phyloP scores from a whole-genome alignment of 2,329 filamentous ascomycete genomes.

The Nigrograna mackinnonii region DNA sequence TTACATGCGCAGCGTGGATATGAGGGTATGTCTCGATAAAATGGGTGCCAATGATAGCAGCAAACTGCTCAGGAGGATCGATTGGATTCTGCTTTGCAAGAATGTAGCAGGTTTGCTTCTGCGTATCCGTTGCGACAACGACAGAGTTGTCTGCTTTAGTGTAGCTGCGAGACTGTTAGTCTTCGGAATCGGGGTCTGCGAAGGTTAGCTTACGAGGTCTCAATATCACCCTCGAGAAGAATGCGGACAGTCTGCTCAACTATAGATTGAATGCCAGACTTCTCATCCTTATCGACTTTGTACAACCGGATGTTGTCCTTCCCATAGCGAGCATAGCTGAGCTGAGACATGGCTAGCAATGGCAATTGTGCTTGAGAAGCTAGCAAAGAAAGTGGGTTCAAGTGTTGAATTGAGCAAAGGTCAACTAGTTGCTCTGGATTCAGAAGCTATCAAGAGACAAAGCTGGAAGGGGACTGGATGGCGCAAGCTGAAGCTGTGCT shows the following conservation, averaged over 20 bases:
- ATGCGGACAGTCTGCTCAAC: conserved; percentile 95
- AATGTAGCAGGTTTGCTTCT: conserved; percentile 93
- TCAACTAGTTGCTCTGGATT: no score
- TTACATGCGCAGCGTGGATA: conserved; percentile 82
- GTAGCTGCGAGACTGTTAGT: conserved; percentile 63
- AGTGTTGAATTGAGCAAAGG: conserved; percentile 4
- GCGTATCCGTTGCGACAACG: conserved; percentile 93
- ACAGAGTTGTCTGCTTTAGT: conserved; percentile 93
- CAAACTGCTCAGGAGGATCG: conserved; percentile 90
- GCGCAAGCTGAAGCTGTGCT: no score
- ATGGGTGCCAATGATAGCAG: conserved; percentile 80
- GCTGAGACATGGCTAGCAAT: conserved; percentile 46
- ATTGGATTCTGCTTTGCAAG: conserved; percentile 92
- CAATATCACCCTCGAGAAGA: conserved; percentile 90
- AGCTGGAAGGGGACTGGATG: conserved; percentile 10
- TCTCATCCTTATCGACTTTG: conserved; percentile 84
- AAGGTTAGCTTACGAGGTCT: conserved; percentile 65
- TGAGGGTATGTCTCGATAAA: conserved; percentile 88
- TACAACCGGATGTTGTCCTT: conserved; percentile 99
- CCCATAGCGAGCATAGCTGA: conserved; percentile 71
- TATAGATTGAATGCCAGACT: conserved; percentile 79
- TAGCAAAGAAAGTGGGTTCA: no score
- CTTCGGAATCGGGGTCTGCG: neutral
- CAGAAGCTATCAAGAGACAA: conserved; percentile 9
- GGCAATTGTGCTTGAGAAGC: no score